A percentile compares a stretch with the other conserved stretches of the same genome.
These are phyloP conservation scores for Naumovozyma dairenensis DNA, from an alignment of 805 yeast species.

Conservation along the genomic window DNA sequence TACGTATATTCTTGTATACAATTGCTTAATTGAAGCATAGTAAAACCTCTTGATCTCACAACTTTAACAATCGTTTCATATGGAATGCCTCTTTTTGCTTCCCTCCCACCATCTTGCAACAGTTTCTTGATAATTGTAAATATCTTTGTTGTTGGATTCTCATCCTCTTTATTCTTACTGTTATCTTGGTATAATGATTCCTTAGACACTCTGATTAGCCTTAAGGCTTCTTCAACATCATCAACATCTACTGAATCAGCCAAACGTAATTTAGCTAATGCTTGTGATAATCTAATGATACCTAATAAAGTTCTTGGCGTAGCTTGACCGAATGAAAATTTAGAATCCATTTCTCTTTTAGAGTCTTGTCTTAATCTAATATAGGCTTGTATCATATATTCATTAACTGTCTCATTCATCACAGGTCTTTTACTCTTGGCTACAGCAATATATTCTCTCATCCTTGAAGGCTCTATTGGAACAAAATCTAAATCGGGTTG, in stretches of 20 bases:
- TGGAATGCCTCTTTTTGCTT: slow-evolving; percentile 30
- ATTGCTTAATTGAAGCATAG: slow-evolving; percentile 63
- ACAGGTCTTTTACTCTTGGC: slow-evolving; percentile 83
- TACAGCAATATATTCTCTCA: slow-evolving; percentile 78
- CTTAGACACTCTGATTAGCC: slow-evolving; percentile 80
- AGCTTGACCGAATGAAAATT: slow-evolving; percentile 75
- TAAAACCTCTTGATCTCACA: slow-evolving; percentile 72
- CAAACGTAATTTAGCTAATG: slow-evolving; percentile 82
- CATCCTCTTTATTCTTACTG: slow-evolving; percentile 44
- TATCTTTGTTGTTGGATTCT: slow-evolving; percentile 56
- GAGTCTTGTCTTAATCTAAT: slow-evolving; percentile 90
- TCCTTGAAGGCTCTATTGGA: slow-evolving; percentile 68
- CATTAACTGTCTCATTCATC: slow-evolving; percentile 74
- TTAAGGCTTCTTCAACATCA: slow-evolving; percentile 93
- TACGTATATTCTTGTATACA: slow-evolving; percentile 67
- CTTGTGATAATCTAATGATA: slow-evolving; percentile 86
- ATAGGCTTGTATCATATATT: slow-evolving; percentile 75
- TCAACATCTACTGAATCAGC: slow-evolving; percentile 56
- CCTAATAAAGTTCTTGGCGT: slow-evolving; percentile 94
- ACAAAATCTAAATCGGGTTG: slow-evolving; percentile 73
- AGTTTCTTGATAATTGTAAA: slow-evolving; percentile 59
- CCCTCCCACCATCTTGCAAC: slow-evolving; percentile 32
- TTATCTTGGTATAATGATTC: slow-evolving; percentile 58
- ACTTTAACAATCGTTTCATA: slow-evolving; percentile 47
- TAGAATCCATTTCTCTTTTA: slow-evolving; percentile 63